A percentile compares a stretch with the other conserved stretches of the same genome.
Evolutionary conservation across 352 stramenopile genomes (phyloP).

Genomic region (Lagenidium giganteum): DNA sequence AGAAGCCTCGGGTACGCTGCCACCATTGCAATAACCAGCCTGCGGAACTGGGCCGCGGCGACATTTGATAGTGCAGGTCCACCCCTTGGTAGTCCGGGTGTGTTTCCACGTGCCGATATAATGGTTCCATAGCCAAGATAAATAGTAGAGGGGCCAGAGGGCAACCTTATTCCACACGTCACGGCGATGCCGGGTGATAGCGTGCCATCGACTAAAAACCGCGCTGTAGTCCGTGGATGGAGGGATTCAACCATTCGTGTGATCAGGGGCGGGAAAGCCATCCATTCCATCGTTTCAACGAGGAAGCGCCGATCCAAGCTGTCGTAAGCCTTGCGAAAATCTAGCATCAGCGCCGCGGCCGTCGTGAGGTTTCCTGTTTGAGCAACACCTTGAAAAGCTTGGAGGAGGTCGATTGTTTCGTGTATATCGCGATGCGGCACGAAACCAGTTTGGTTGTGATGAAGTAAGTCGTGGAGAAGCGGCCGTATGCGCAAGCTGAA

Average conservation of each 20-base stretch:
- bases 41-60: too few species aligned
- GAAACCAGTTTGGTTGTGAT: constrained; percentile 1
- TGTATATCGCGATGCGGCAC: constrained; percentile 9
- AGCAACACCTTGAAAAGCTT: too few species aligned
- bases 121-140: constrained; percentile 3
- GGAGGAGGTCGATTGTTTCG: constrained; percentile 7
- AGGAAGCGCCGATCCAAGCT: constrained; percentile 1
- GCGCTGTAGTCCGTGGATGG: not conserved
- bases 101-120: too few species aligned
- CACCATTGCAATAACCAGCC: too few species aligned
- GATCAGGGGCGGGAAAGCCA: not conserved
- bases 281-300: not conserved
- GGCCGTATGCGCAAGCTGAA: not conserved
- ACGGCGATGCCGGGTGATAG: too few species aligned
- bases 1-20: too few species aligned
- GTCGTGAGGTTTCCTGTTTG: too few species aligned
- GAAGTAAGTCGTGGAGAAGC: not conserved
- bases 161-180: too few species aligned
- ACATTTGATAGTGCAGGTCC: too few species aligned
- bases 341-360: constrained; percentile 5
- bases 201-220: constrained; percentile 2
- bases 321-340: constrained; percentile 13
- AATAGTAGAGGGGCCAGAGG: constrained; percentile 10
- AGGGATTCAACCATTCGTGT: not conserved
- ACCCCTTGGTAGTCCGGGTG: too few species aligned